A percentile compares a stretch with the other conserved stretches of the same genome.
These are phyloP conservation scores for Zoysia japonica DNA, from an alignment of 176 grass and related monocot species.

Conservation along the genomic window DNA sequence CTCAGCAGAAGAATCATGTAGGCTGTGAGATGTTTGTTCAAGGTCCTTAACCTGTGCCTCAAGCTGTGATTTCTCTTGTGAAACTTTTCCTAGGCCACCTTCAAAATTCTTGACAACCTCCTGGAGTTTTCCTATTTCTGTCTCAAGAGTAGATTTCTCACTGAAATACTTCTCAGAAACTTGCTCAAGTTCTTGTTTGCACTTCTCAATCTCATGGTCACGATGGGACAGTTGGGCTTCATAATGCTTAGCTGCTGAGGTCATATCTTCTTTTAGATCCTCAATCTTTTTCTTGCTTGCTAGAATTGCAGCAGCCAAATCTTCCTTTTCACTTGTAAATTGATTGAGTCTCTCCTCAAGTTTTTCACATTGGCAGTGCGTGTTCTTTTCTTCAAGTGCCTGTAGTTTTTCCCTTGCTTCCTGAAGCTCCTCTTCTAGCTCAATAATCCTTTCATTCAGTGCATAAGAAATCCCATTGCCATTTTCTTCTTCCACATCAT, in stretches of 20 bases:
- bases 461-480: conserved; percentile 48
- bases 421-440: conserved; percentile 72
- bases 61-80: conserved; percentile 53
- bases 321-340: conserved; percentile 43
- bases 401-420: conserved; percentile 56
- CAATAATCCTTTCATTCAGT: conserved; percentile 49
- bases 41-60: conserved; percentile 49
- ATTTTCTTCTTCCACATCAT: conserved; percentile 49
- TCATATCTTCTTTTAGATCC: conserved; percentile 55
- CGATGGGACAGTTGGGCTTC: conserved; percentile 44
- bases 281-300: conserved; percentile 58
- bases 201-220: conserved; percentile 53
- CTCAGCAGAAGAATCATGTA: conserved; percentile 48
- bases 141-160: conserved; percentile 59
- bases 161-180: conserved; percentile 48
- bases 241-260: conserved; percentile 44
- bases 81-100: conserved; percentile 48
- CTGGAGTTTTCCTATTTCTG: conserved; percentile 50
- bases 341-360: conserved; percentile 52
- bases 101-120: conserved; percentile 43
- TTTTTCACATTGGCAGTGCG: conserved; percentile 39
- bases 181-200: conserved; percentile 49
- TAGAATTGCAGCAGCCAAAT: conserved; percentile 49
- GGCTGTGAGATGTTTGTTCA: conserved; percentile 45
- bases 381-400: conserved; percentile 58